Evolutionary conservation across 1,139 yeast species (phyloP).

Genomic region (Candida pseudocylindracea): DNA sequence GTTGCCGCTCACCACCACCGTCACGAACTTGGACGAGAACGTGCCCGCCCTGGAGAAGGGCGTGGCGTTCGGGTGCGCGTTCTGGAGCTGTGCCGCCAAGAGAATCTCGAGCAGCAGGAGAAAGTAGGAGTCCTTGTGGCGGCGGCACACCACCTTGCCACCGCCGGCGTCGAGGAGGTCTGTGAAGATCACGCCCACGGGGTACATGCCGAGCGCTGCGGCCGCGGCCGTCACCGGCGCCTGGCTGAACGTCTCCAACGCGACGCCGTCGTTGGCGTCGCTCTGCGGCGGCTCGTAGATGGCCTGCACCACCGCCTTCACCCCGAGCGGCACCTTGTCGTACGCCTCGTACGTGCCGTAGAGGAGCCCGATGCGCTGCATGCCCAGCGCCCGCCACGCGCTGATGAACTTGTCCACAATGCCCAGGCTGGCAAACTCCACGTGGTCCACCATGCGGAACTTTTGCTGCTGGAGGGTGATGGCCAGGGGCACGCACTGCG

Average conservation of each 20-base stretch:
- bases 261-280: constrained; percentile 70
- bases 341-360: constrained; percentile 66
- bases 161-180: constrained; percentile 84
- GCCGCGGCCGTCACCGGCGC: constrained; percentile 32
- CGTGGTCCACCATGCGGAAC: constrained; percentile 94
- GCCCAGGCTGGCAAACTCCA: constrained; percentile 59
- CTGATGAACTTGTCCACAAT: constrained; percentile 71
- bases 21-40: constrained; percentile 77
- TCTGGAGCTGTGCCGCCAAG: constrained; percentile 72
- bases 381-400: constrained; percentile 75
- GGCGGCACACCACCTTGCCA: constrained; percentile 77
- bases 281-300: constrained; percentile 85
- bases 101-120: constrained; percentile 65
- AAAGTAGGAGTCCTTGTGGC: constrained; percentile 85
- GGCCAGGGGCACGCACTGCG: constrained; percentile 95
- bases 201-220: constrained; percentile 32
- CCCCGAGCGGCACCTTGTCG: constrained; percentile 75
- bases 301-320: constrained; percentile 84
- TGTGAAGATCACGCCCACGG: constrained; percentile 73
- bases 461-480: constrained; percentile 78
- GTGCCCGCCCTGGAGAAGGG: constrained; percentile 43
- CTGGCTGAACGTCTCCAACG: constrained; percentile 44
- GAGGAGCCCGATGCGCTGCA: constrained; percentile 69
- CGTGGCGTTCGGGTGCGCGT: constrained; percentile 37
- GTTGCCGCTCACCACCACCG: constrained; percentile 86